Evolutionary conservation across 805 yeast species (phyloP), one percentile per base, ranked within the genome.

Genomic region (Kluyveromyces wickerhamii): DNA sequence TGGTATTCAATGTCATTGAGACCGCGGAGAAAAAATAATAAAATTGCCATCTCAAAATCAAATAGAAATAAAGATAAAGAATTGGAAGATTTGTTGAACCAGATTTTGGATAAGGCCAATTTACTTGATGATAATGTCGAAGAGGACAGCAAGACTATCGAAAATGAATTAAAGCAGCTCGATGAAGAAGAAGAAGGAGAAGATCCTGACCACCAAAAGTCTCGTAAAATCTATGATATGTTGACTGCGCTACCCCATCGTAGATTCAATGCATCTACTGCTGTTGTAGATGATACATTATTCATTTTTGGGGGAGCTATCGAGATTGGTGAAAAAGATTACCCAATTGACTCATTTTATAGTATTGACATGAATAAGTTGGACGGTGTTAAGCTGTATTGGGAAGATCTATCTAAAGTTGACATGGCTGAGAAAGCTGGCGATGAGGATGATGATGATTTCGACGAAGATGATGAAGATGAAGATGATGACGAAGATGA

Each of bases 251-350:
- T 85, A 36, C 97, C 97, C 2, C 96, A 89, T 51, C 74, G 88
- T 2, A 68, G 97, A 48, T 89, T 87, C 63, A 89, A 89, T 53
- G 77, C 95, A 3, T 63, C 88, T 3, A 74, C 86, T 4, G 78
- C 94, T 38, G 95, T 89, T 1, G 75, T 81, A 24, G 94, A 82
- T 47, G 97, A 89, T 52, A 71, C 69, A 0, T 65, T 87, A 39
- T 89, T 77, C 58, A 80, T 92, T 7, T 87, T 72, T 52, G 95
- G 96, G 16, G 98, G 97, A 47, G 73, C 79, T 27, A 89, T 79
- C 77, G 97, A 92, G 55, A 62, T 71, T 20, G 95, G 88, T 4
- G 97, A 92, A 34, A 79, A 72, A 40, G 98, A 89, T 55, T 83
- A 71, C 54, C 72, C 74, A 27, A 69, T 92, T 47, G 95, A 89